phyloP scores from a whole-genome alignment of 1,139 yeast species.

The Suhomyces guaymorum region DNA sequence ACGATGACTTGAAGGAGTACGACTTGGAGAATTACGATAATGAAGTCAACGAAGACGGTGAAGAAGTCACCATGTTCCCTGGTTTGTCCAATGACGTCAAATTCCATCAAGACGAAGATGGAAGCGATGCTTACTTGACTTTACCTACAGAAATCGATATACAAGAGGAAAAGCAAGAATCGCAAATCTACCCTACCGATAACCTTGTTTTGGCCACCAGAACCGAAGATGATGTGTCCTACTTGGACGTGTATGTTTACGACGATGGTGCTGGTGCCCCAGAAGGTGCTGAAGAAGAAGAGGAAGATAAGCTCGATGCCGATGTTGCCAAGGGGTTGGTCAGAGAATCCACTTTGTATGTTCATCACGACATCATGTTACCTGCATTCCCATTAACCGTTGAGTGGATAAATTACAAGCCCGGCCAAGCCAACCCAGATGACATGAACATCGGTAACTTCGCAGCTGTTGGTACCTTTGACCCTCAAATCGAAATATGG shows the following conservation, averaged over 20 bases:
- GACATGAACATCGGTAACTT: conserved; percentile 68
- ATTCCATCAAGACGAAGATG: conserved; percentile 55
- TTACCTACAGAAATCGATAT: conserved; percentile 67
- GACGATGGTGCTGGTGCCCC: conserved; percentile 93
- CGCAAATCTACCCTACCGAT: conserved; percentile 87
- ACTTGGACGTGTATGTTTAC: conserved; percentile 88
- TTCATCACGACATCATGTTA: conserved; percentile 94
- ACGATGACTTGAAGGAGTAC: conserved; percentile 85
- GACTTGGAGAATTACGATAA: conserved; percentile 84
- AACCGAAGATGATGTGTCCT: conserved; percentile 94
- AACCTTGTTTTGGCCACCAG: conserved; percentile 87
- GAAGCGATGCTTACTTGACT: conserved; percentile 72
- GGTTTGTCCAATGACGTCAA: conserved; percentile 61
- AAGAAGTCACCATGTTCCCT: conserved; percentile 64
- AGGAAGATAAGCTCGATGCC: conserved; percentile 59
- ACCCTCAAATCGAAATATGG: conserved; percentile 97
- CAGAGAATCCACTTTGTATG: conserved; percentile 76
- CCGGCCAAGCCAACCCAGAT: conserved; percentile 41
- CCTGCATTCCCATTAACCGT: conserved; percentile 97
- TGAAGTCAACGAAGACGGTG: conserved; percentile 54
- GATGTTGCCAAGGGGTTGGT: conserved; percentile 70
- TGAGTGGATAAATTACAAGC: conserved; percentile 86
- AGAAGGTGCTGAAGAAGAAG: conserved; percentile 57
- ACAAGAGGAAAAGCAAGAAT: conserved; percentile 74
- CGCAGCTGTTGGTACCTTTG: conserved; percentile 96